A percentile compares a stretch with the other conserved stretches of the same genome.
These are phyloP conservation scores for Schizopora paradoxa DNA, from an alignment of 1,284 basidiomycete species.

Conservation along the genomic window DNA sequence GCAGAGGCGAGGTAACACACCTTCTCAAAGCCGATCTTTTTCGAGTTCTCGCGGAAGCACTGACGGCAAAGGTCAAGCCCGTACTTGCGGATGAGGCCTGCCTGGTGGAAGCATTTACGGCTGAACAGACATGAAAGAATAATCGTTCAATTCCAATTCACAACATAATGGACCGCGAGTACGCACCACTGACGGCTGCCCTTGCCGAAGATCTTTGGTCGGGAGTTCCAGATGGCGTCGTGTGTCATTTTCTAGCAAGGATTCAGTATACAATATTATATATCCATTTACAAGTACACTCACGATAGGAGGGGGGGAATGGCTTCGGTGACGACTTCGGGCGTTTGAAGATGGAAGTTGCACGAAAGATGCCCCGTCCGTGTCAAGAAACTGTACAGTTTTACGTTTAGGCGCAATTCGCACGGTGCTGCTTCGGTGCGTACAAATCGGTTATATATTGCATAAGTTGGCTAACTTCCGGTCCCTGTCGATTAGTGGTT, in stretches of 20 bases:
- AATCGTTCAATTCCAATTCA: not conserved
- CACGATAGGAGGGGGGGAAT: no score
- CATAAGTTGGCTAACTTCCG: no score
- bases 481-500: no score
- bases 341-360: no score
- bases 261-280: no score
- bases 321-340: no score
- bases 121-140: constrained; percentile 34
- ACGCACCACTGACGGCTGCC: constrained; percentile 89
- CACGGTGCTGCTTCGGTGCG: no score
- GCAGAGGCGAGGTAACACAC: constrained; percentile 38
- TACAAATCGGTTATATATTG: no score
- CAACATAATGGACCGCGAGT: not conserved
- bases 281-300: no score
- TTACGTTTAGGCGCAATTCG: no score
- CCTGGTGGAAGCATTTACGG: constrained; percentile 94
- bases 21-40: constrained; percentile 92
- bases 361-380: no score
- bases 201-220: constrained; percentile 93
- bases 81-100: constrained; percentile 94
- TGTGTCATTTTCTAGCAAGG: constrained; percentile 82
- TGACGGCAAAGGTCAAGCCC: constrained; percentile 96
- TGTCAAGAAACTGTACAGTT: no score
- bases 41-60: constrained; percentile 95
- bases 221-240: constrained; percentile 90